phyloP scores from a whole-genome alignment of 2,329 filamentous ascomycete genomes.

The Trichoderma sp. region DNA sequence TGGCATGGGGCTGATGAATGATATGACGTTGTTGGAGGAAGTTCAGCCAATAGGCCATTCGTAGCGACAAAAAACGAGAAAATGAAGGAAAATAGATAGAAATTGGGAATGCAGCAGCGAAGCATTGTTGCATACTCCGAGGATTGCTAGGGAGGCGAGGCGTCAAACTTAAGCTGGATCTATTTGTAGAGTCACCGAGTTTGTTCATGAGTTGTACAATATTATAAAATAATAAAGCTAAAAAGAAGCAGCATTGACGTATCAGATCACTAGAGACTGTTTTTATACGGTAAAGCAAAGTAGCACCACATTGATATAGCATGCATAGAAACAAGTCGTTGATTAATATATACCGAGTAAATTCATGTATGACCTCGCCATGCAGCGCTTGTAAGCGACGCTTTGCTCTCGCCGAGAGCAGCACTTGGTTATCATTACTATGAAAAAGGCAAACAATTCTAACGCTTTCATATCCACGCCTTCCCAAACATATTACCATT shows the following conservation, averaged over 20 bases:
- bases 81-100: slow-evolving; percentile 14
- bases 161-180: slow-evolving; percentile 5
- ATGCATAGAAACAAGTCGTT: background rate
- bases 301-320: background rate
- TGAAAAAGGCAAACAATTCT: background rate
- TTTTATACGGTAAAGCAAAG: background rate
- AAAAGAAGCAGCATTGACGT: slow-evolving; percentile 11
- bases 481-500: background rate
- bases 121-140: slow-evolving; percentile 8
- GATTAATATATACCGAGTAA: background rate
- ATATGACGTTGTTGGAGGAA: background rate
- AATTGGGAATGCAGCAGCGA: slow-evolving; percentile 11
- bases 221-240: slow-evolving; percentile 23
- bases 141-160: background rate
- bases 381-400: background rate
- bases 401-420: background rate
- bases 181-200: slow-evolving; percentile 22
- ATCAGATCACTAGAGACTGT: background rate
- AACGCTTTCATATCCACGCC: background rate
- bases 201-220: slow-evolving; percentile 22
- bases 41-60: slow-evolving; percentile 7
- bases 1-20: background rate
- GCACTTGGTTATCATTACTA: background rate
- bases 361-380: background rate
- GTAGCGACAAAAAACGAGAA: slow-evolving; percentile 15